phyloP scores from a whole-genome alignment of 768 basidiomycete genomes.

The Tylopilus subfusipes region DNA sequence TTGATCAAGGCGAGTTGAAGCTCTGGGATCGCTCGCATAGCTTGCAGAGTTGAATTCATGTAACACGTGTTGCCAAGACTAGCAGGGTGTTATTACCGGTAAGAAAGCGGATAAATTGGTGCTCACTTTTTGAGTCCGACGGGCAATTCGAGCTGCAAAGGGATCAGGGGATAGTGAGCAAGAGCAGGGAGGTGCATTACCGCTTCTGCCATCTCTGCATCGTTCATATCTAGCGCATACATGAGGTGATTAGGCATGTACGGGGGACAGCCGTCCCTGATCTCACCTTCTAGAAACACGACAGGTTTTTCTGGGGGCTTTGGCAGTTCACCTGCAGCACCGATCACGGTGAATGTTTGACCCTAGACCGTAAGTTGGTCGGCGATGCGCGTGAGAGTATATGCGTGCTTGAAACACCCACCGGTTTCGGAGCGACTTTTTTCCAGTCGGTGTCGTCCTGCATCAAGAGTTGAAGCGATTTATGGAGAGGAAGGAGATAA shows the following conservation, averaged over 20 bases:
- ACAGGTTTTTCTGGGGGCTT: slow-evolving; percentile 76
- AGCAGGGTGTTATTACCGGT: neutral
- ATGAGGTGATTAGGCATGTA: slow-evolving; percentile 10
- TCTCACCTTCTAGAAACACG: slow-evolving; percentile 81
- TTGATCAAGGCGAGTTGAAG: slow-evolving; percentile 66
- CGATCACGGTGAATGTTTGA: slow-evolving; percentile 91
- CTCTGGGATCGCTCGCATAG: slow-evolving; percentile 90
- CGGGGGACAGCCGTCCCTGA: neutral
- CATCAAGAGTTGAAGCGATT: neutral
- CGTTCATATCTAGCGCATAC: slow-evolving; percentile 70
- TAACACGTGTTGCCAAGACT: slow-evolving; percentile 95
- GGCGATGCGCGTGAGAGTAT: slow-evolving; percentile 2
- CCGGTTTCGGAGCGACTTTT: slow-evolving; percentile 80
- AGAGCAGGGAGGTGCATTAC: slow-evolving; percentile 40
- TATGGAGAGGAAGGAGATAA: neutral
- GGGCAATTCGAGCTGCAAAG: slow-evolving; percentile 64
- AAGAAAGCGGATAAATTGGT: neutral
- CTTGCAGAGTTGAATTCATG: slow-evolving; percentile 94
- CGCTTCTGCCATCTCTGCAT: slow-evolving; percentile 72
- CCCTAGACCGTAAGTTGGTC: slow-evolving; percentile 45
- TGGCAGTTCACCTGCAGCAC: slow-evolving; percentile 88
- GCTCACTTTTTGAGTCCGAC: slow-evolving; percentile 76
- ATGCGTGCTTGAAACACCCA: slow-evolving; percentile 33
- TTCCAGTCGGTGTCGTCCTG: slow-evolving; percentile 87
- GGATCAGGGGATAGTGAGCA: neutral